Conservation (phyloP, 768 basidiomycete genomes). For the Mycena chlorophos region DNA sequence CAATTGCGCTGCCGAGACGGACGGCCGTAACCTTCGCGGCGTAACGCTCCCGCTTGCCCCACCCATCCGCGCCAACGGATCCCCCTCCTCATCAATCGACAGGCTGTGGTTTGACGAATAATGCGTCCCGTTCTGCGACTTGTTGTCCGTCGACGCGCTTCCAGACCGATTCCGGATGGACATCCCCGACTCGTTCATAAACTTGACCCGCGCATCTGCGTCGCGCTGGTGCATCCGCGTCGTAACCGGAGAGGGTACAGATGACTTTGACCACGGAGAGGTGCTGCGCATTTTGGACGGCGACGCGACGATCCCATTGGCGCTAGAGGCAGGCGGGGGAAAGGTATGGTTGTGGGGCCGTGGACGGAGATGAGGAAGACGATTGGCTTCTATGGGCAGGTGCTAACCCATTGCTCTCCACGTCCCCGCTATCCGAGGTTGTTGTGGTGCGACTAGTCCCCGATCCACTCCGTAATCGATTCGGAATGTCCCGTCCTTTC, state of each 20-base stretch:
- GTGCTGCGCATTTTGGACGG: constrained; percentile 39
- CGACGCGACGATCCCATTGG: constrained; percentile 37
- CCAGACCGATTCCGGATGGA: constrained; percentile 77
- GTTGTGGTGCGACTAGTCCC: constrained; percentile 76
- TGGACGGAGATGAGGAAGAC: constrained; percentile 61
- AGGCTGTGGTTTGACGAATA: constrained; percentile 52
- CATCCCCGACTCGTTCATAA: constrained; percentile 44
- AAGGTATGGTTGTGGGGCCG: constrained; percentile 54
- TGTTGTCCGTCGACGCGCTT: constrained; percentile 73
- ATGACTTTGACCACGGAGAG: constrained; percentile 38
- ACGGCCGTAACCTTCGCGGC: constrained; percentile 67
- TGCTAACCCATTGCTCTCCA: constrained; percentile 45
- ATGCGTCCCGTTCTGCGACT: constrained; percentile 57
- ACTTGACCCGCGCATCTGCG: constrained; percentile 87
- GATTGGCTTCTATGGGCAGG: constrained; percentile 49
- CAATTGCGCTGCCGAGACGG: constrained; percentile 76
- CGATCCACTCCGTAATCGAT: constrained; percentile 77
- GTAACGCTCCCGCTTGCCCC: constrained; percentile 54
- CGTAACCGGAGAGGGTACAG: constrained; percentile 73
- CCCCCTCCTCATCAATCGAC: constrained; percentile 56
- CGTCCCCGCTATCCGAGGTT: constrained; percentile 73
- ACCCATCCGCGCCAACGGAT: constrained; percentile 46
- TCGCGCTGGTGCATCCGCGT: constrained; percentile 81
- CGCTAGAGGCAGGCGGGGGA: constrained; percentile 19
- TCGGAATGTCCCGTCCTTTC: constrained; percentile 43